phyloP scores from a whole-genome alignment of 228 moss, liverwort and hornwort species.

The Sphagnum fallax region DNA sequence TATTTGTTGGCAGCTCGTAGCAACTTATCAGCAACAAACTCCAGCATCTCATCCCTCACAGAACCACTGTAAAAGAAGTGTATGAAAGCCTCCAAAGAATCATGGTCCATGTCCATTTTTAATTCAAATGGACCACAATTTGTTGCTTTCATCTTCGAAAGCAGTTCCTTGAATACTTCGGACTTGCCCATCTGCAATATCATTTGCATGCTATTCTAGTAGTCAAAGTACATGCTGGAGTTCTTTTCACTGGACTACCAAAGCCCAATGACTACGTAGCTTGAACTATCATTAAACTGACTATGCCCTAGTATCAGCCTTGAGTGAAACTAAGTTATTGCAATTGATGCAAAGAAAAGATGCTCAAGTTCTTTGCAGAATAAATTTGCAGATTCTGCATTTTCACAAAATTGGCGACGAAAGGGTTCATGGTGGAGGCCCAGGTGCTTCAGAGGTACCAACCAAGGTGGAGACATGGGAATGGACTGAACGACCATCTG shows the following conservation, averaged over 20 bases:
- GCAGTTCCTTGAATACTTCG: constrained; percentile 18
- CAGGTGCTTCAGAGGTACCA: neutral
- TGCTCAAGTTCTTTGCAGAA: too few species aligned
- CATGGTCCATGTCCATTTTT: constrained; percentile 32
- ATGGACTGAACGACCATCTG: constrained; percentile 11
- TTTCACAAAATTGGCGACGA: too few species aligned
- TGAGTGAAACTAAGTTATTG: too few species aligned
- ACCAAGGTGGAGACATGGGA: constrained; percentile 30
- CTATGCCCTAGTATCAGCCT: too few species aligned
- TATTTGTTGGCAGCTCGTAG: constrained; percentile 15
- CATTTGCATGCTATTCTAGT: too few species aligned
- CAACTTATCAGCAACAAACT: constrained; percentile 20
- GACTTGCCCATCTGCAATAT: constrained; percentile 28
- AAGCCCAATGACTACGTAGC: too few species aligned
- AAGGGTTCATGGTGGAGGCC: too few species aligned
- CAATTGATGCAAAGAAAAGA: too few species aligned
- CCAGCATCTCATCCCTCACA: constrained; percentile 26
- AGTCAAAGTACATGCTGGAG: too few species aligned
- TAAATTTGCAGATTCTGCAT: too few species aligned
- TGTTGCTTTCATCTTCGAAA: constrained; percentile 9
- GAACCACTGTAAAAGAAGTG: constrained; percentile 29
- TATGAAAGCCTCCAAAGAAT: constrained; percentile 31
- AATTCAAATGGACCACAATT: constrained; percentile 2
- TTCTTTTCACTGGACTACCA: too few species aligned
- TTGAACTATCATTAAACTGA: too few species aligned